phyloP scores from a whole-genome alignment of 2,329 filamentous ascomycete genomes.

The Trichoderma pleuroti region DNA sequence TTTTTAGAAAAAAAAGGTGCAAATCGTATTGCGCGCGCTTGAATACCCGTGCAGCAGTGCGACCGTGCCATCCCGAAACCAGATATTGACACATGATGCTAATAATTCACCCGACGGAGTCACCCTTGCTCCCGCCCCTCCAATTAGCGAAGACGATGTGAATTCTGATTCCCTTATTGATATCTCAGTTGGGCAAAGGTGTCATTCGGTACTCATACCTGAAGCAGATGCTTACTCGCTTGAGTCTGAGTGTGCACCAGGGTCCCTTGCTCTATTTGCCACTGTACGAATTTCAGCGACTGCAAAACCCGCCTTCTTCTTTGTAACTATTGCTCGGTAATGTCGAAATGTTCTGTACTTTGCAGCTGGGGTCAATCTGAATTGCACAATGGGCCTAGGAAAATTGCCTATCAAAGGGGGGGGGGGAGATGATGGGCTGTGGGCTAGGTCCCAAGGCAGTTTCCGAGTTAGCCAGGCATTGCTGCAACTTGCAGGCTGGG shows the following conservation, averaged over 20 bases:
- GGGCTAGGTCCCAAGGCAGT: not conserved
- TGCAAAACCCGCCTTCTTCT: not conserved
- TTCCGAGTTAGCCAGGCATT: not conserved
- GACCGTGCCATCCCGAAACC: conserved; percentile 32
- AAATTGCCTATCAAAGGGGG: not conserved
- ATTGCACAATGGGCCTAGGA: not conserved
- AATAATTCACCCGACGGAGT: conserved; percentile 19
- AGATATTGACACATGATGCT: conserved; percentile 27
- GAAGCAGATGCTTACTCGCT: conserved; percentile 1
- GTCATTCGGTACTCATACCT: not conserved
- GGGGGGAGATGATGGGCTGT: not conserved
- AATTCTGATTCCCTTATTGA: not conserved
- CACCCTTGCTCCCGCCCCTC: conserved; percentile 15
- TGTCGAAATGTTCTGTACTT: not conserved
- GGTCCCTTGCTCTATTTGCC: not conserved
- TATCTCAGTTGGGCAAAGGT: not conserved
- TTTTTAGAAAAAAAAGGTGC: too few relatives aligned
- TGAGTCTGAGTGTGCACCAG: not conserved
- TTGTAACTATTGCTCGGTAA: not conserved
- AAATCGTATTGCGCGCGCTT: conserved; percentile 9
- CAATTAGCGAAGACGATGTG: conserved; percentile 11
- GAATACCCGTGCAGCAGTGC: conserved; percentile 23
- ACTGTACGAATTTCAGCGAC: not conserved
- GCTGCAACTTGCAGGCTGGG: not conserved
- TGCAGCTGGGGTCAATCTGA: not conserved